These are phyloP conservation scores for Nicotiana benthamiana DNA, from an alignment of 257 asterid species.

Conservation along the genomic window DNA sequence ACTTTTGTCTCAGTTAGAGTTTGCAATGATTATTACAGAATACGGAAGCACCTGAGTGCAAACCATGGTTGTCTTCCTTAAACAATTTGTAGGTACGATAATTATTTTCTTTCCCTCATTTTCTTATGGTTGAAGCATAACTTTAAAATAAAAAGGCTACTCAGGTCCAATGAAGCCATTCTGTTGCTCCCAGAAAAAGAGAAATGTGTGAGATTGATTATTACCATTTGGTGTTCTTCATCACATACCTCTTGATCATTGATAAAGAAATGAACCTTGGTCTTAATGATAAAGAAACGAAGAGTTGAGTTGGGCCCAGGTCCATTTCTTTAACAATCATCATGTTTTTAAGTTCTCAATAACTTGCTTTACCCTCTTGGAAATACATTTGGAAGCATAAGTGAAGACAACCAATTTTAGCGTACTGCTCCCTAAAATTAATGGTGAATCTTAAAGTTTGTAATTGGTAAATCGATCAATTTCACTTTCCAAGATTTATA, in stretches of 20 bases:
- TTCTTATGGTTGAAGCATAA: neutral
- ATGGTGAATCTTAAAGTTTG: neutral
- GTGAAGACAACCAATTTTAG: neutral
- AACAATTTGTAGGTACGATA: neutral
- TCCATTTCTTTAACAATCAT: no score
- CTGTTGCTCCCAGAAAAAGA: neutral
- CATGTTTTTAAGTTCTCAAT: neutral
- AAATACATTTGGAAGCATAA: neutral
- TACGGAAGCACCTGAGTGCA: neutral
- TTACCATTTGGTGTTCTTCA: neutral
- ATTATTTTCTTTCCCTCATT: neutral
- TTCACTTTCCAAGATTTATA: neutral
- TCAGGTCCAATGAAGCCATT: neutral
- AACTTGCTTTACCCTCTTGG: neutral
- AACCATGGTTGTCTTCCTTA: neutral
- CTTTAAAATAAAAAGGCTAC: neutral
- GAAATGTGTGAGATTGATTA: neutral
- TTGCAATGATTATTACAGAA: neutral
- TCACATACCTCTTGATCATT: neutral
- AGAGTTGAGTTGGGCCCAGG: no score
- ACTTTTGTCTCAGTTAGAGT: neutral
- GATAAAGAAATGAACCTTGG: no score
- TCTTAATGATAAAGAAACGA: no score
- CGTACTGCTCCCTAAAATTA: neutral
- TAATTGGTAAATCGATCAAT: neutral